phyloP scores from a whole-genome alignment of 2,329 filamentous ascomycete genomes.

The Calonectria crousiana region DNA sequence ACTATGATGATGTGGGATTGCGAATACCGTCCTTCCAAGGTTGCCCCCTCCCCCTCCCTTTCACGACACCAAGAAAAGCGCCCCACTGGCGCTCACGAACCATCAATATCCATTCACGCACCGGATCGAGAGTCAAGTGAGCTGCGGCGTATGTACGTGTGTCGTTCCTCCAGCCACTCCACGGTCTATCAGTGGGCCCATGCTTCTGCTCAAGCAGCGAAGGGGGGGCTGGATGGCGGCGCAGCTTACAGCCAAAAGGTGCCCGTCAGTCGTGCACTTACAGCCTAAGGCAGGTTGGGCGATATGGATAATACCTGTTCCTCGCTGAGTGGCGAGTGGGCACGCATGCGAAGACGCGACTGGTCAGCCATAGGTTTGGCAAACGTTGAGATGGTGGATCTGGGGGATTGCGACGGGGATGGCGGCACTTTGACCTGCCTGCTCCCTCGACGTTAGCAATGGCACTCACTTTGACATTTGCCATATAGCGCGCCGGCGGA shows the following conservation, averaged over 20 bases:
- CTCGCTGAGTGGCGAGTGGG: slow-evolving; percentile 7
- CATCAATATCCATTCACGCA: slow-evolving; percentile 33
- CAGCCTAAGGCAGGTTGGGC: slow-evolving; percentile 12
- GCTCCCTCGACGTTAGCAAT: slow-evolving; percentile 15
- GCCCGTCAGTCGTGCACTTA: neutral
- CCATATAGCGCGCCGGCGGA: neutral
- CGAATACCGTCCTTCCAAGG: slow-evolving; percentile 36
- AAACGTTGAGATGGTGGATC: slow-evolving; percentile 20
- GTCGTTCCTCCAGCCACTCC: slow-evolving; percentile 39
- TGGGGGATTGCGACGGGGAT: slow-evolving; percentile 24
- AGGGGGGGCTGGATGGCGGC: slow-evolving; percentile 14
- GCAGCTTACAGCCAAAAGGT: slow-evolving; percentile 18
- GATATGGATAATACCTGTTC: slow-evolving; percentile 12
- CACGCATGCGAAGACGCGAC: slow-evolving; percentile 21
- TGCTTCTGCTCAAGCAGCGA: slow-evolving; percentile 17
- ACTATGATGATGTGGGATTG: slow-evolving; percentile 41
- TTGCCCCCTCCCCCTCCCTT: slow-evolving; percentile 20
- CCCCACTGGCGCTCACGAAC: slow-evolving; percentile 33
- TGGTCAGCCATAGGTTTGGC: slow-evolving; percentile 20
- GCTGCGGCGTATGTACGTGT: slow-evolving; percentile 47
- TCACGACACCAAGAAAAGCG: slow-evolving; percentile 20
- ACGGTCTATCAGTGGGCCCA: slow-evolving; percentile 34
- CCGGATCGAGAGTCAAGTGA: slow-evolving; percentile 47
- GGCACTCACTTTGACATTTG: slow-evolving; percentile 6
- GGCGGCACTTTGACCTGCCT: slow-evolving; percentile 19